These are phyloP conservation scores for Xerocomus minutiporus DNA, from an alignment of 1,284 basidiomycete species.

Conservation along the genomic window DNA sequence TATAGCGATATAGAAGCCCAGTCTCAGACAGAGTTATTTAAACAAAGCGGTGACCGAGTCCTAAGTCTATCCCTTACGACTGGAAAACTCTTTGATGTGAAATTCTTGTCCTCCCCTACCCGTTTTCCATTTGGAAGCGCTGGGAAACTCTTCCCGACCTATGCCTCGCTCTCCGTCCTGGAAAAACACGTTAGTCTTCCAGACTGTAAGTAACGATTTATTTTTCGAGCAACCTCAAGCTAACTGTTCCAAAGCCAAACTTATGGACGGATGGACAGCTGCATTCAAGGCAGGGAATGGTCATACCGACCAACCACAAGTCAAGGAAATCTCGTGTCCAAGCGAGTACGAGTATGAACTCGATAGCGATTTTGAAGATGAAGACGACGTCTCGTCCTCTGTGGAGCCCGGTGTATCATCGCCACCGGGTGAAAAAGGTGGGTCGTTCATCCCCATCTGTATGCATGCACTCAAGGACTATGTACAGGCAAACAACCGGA, in stretches of 20 bases:
- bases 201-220: slow-evolving; percentile 8
- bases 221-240: not conserved
- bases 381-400: slow-evolving; percentile 2
- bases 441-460: not conserved
- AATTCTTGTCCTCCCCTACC: slow-evolving; percentile 15
- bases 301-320: not conserved
- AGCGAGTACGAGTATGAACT: slow-evolving; percentile 20
- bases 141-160: slow-evolving; percentile 2
- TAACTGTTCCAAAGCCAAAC: slow-evolving; percentile 12
- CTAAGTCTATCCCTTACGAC: slow-evolving; percentile 21
- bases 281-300: not conserved
- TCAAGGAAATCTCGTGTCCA: slow-evolving; percentile 14
- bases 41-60: slow-evolving; percentile 5
- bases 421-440: slow-evolving; percentile 6
- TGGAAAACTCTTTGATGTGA: slow-evolving; percentile 19
- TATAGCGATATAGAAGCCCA: not conserved
- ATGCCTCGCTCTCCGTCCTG: slow-evolving; percentile 20
- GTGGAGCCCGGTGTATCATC: not conserved
- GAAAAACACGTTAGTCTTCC: slow-evolving; percentile 9
- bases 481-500: slow-evolving; percentile 10
- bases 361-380: slow-evolving; percentile 28
- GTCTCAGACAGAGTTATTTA: slow-evolving; percentile 5
- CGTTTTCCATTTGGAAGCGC: slow-evolving; percentile 1
- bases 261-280: slow-evolving; percentile 8
- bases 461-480: not conserved